Conservation (phyloP, 2,329 filamentous ascomycete species). For the Fusarium avenaceum region DNA sequence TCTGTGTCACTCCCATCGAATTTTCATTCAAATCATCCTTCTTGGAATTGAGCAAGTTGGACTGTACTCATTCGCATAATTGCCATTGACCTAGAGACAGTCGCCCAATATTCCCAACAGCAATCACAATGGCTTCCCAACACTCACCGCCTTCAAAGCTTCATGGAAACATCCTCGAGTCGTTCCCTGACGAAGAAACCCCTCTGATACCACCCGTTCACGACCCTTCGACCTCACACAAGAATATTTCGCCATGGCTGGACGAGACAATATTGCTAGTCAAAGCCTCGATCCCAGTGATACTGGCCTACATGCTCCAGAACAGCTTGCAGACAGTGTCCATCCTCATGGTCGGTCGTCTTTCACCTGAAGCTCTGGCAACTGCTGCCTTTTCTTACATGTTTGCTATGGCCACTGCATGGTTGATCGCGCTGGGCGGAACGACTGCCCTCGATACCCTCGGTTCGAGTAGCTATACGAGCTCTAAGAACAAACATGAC, state of each 20-base stretch:
- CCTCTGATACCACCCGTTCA: conserved; percentile 24
- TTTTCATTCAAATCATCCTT: not conserved
- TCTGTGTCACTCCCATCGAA: not conserved
- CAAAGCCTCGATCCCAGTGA: conserved; percentile 80
- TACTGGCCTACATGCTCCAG: conserved; percentile 86
- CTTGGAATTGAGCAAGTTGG: not conserved
- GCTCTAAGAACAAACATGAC: conserved; percentile 81
- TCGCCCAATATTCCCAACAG: fast-evolving
- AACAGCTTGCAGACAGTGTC: conserved; percentile 88
- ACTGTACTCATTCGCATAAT: not conserved
- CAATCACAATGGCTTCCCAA: not conserved
- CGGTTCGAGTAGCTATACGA: conserved; percentile 85
- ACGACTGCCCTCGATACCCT: conserved; percentile 89
- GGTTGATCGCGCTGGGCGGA: conserved; percentile 87
- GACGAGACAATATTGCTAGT: conserved; percentile 63
- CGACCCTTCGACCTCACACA: not conserved
- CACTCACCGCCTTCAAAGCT: fast-evolving
- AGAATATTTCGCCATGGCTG: conserved; percentile 39
- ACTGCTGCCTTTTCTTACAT: conserved; percentile 91
- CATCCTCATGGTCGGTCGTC: conserved; percentile 82
- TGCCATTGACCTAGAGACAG: not conserved
- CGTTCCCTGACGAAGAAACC: conserved; percentile 38
- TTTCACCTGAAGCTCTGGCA: conserved; percentile 83
- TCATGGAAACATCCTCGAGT: not conserved
- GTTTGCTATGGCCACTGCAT: conserved; percentile 91